Base-by-base conservation (phyloP, 2,329 filamentous ascomycete genomes). In the Pseudogymnoascus sp. region DNA sequence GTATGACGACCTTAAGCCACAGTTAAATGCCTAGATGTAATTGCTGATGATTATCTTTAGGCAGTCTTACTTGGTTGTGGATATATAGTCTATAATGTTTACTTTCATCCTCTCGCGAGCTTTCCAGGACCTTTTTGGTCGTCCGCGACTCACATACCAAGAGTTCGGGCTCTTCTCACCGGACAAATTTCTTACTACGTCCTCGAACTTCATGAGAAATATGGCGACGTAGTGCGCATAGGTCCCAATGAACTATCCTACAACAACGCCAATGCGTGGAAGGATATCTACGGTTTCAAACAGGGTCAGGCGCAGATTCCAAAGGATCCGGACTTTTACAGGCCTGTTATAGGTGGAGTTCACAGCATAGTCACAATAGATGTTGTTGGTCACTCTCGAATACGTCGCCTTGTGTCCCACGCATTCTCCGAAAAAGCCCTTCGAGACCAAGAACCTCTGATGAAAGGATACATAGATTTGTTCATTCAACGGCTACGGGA, bases 391-490 rank as follows among this genome's bases (percentile, higher is more conserved):
- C 66, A 67, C 44, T 65, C 66, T 10, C 64, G 67, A 6, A 68
- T 67, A 63, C 62, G 66, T 23, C 62, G 66, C 7, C 66, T 67
- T 64, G 26, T 68, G 19, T 66, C 65, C 42, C 67, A 64, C 44
- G 66, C 67, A 7, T 68, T 68, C 46, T 65, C 66, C n/a, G 67
- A 64, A 29, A 63, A 65, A 1, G 67, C 67, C 13, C 59, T 68
- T 21, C 62, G 67, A 3, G 66, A 66, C 56, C 66, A 67, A 59
- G 67, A 68, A 53, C 63, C 66, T n/a, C 62, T 68, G 23, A 60
- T 68, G 17, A 60, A 65, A 19, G 63, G 61, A 11, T 63, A 66
- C 19, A 35, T 59, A 10, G 50, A 59, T 26, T 26, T 31, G 15
- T 33, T 59, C 1, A 59, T 59, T 10, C 19, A 31, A 31, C n/a